Evolutionary conservation across 1,139 yeast genomes (phyloP).

Genomic region (Yamadazyma siamensis): DNA sequence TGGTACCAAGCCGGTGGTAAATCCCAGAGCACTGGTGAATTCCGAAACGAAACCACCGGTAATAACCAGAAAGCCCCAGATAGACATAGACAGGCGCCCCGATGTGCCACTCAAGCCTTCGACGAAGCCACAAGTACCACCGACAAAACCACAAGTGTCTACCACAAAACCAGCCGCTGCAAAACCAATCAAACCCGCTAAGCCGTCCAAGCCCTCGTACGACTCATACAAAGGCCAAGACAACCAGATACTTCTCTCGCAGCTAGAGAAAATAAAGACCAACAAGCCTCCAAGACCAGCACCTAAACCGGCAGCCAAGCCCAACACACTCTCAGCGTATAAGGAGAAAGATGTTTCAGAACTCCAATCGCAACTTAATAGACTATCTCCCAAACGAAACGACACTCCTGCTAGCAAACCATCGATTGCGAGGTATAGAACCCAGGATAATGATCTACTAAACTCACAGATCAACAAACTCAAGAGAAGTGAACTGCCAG

Average conservation of each 20-base stretch:
- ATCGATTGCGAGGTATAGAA: conserved; percentile 4
- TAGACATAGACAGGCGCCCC: no score
- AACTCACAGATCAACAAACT: conserved; percentile 5
- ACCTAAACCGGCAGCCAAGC: conserved; percentile 11
- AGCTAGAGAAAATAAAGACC: conserved; percentile 10
- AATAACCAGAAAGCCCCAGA: neutral
- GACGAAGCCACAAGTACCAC: no score
- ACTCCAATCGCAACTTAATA: conserved; percentile 22
- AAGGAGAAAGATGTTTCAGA: conserved; percentile 18
- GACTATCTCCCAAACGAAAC: conserved; percentile 6
- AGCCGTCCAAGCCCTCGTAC: conserved; percentile 12
- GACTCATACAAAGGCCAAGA: conserved; percentile 13
- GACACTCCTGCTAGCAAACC: conserved; percentile 4
- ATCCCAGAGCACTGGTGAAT: conserved; percentile 8
- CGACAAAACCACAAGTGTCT: neutral
- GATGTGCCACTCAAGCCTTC: no score
- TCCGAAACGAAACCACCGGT: conserved; percentile 11
- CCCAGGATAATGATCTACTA: conserved; percentile 4
- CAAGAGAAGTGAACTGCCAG: conserved; percentile 9
- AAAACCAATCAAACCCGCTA: neutral
- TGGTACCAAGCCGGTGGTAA: conserved; percentile 2
- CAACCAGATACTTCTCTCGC: conserved; percentile 10
- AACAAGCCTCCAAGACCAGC: conserved; percentile 13
- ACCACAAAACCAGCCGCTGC: neutral
- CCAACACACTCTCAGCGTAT: conserved; percentile 1